Percentiles rank a stretch among this genome's conserved stretches.
phyloP scores from a whole-genome alignment of 169 alveolate genomes.

The Miamiensis avidus region DNA sequence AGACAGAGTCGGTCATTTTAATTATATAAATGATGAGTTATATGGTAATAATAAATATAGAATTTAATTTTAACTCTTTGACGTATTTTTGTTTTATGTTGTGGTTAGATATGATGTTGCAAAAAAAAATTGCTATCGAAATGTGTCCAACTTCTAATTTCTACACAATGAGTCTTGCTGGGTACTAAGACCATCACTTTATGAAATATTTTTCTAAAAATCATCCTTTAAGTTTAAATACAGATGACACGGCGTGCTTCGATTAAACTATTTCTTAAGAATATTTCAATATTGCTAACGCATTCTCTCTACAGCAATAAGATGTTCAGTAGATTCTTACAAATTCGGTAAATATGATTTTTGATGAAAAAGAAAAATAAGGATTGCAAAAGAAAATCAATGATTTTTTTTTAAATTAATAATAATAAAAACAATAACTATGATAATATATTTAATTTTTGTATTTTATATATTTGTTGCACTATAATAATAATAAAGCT shows the following conservation, averaged over 20 bases:
- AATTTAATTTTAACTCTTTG: too few relatives aligned
- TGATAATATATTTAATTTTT: too few relatives aligned
- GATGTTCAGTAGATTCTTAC: neutral
- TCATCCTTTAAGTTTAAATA: slow-evolving; percentile 23
- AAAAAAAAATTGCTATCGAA: slow-evolving; percentile 59
- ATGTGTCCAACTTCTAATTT: slow-evolving; percentile 62
- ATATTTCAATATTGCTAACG: neutral
- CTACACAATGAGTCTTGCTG: slow-evolving; percentile 14
- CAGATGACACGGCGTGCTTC: slow-evolving; percentile 37
- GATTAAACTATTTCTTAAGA: slow-evolving; percentile 25
- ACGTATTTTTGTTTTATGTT: too few relatives aligned
- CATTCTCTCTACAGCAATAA: neutral
- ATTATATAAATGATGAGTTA: slow-evolving; percentile 30
- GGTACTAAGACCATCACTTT: slow-evolving; percentile 30
- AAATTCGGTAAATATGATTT: neutral
- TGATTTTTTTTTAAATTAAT: neutral
- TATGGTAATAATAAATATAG: neutral
- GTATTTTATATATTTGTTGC: too few relatives aligned
- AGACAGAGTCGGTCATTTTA: slow-evolving; percentile 74
- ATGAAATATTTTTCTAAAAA: neutral
- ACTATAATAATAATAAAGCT: too few relatives aligned
- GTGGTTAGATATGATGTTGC: slow-evolving; percentile 16
- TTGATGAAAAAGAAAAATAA: neutral
- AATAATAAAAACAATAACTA: too few relatives aligned
- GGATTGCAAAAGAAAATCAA: neutral